Evolutionary conservation across 805 yeast genomes (phyloP).

Genomic region (Henningerozyma blattae): DNA sequence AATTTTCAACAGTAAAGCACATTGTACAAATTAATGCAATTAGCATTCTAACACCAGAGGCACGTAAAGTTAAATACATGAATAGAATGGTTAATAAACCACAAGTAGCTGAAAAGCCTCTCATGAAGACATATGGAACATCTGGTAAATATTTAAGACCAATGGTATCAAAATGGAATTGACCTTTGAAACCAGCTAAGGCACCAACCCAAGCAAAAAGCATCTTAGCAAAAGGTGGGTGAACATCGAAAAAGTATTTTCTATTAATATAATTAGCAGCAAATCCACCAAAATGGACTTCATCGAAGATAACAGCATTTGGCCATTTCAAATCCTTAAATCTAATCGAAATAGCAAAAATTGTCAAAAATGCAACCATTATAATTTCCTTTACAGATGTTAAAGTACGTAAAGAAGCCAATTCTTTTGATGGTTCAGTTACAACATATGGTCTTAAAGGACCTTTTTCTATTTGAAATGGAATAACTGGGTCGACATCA

Average conservation of each 20-base stretch:
- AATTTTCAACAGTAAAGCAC: slow-evolving; percentile 51
- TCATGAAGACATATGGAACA: slow-evolving; percentile 54
- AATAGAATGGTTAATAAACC: slow-evolving; percentile 59
- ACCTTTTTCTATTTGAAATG: slow-evolving; percentile 40
- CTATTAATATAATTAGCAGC: slow-evolving; percentile 68
- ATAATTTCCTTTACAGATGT: slow-evolving; percentile 28
- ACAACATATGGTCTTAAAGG: slow-evolving; percentile 40
- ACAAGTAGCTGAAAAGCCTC: slow-evolving; percentile 53
- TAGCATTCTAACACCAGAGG: slow-evolving; percentile 60
- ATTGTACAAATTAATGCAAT: slow-evolving; percentile 46
- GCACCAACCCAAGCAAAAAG: slow-evolving; percentile 57
- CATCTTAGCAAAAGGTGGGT: slow-evolving; percentile 71
- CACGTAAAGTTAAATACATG: slow-evolving; percentile 54
- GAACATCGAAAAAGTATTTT: slow-evolving; percentile 54
- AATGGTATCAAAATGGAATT: slow-evolving; percentile 50
- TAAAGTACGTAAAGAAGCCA: slow-evolving; percentile 31
- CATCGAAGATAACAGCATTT: slow-evolving; percentile 77
- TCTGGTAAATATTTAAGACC: slow-evolving; percentile 47
- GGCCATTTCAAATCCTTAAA: slow-evolving; percentile 53
- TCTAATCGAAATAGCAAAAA: slow-evolving; percentile 47
- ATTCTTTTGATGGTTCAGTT: slow-evolving; percentile 35
- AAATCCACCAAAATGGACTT: slow-evolving; percentile 87
- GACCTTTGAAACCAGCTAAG: slow-evolving; percentile 59
- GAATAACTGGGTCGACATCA: slow-evolving; percentile 25
- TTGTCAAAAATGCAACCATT: slow-evolving; percentile 30